phyloP scores from a whole-genome alignment of 768 basidiomycete genomes.

The Cubamyces lactineus region DNA sequence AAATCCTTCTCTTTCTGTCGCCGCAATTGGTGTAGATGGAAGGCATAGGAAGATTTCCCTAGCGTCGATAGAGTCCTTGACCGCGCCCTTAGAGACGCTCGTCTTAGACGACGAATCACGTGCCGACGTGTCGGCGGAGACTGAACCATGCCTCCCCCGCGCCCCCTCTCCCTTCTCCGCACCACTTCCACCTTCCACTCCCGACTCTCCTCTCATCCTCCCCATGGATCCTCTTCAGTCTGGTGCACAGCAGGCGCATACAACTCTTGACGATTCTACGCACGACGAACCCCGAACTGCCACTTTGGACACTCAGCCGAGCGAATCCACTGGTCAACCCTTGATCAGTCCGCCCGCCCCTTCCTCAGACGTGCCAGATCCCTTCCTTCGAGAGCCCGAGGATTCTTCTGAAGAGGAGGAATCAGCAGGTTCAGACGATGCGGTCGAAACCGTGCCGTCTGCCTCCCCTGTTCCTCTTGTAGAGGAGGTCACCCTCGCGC shows the following conservation, averaged over 20 bases:
- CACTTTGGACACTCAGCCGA: conserved; percentile 19
- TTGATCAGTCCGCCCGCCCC: conserved; percentile 19
- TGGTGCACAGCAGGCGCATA: not conserved
- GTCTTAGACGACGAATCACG: not conserved
- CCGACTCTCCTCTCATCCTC: conserved; percentile 1
- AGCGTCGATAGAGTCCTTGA: conserved; percentile 10
- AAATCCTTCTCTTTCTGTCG: not conserved
- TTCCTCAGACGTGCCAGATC: conserved; percentile 57
- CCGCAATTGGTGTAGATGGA: not conserved
- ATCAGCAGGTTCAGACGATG: conserved; percentile 42
- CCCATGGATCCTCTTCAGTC: conserved; percentile 3
- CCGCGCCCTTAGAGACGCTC: conserved; percentile 17
- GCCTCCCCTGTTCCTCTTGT: conserved; percentile 37
- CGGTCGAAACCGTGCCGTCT: not conserved
- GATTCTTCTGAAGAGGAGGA: conserved; percentile 36
- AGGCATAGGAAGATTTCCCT: conserved; percentile 1
- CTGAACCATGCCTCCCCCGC: not conserved
- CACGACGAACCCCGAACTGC: conserved; percentile 7
- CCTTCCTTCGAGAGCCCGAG: conserved; percentile 64
- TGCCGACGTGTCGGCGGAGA: not conserved
- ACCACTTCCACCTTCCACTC: conserved; percentile 12
- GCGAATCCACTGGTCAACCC: conserved; percentile 13
- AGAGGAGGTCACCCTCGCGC: conserved; percentile 47
- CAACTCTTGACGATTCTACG: not conserved
- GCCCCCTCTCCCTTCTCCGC: not conserved